Base-by-base conservation (phyloP, 2,329 filamentous ascomycete species). In the Diaporthe longicolla region DNA sequence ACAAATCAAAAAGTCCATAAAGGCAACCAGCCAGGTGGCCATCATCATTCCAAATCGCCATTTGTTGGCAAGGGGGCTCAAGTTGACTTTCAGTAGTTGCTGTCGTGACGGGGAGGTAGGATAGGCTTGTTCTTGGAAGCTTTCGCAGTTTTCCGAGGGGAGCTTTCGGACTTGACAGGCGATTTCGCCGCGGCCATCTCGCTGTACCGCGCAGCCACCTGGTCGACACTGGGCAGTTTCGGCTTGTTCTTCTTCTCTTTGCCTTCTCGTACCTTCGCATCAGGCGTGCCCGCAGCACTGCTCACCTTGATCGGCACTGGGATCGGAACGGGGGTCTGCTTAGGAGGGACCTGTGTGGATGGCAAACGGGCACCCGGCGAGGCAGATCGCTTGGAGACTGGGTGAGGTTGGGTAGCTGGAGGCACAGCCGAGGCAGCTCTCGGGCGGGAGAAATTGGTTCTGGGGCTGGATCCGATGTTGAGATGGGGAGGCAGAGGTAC, bases 361-460 rank as follows among this genome's bases (percentile, higher is more conserved):
- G 73, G 66, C 5, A 75, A 66, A 3, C 52, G 9, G n/a, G 43
- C 66, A n/a, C 73, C 73, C 21, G 73, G 73, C 15, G 73, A 73
- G 29, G 24, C 35, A 40, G 73, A 73, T 48, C 19, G 55, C 50
- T 35, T 65, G 45, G 26, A 61, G 21, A 45, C 50, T 26, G 54
- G 66, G 10, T 21, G 26, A 26, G 66, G 72, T 29, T 73, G 72
- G 19, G 65, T 58, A 2, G 68, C 74, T 73, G 79, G 78, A 72
- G 76, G 61, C 40, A 70, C 35, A 19, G 63, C 63, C 6, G 74
- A 35, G 52, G 29, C 26, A 37, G 65, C 40, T 43, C 37, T 69
- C 52, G 26, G 32, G 45, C 43, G 61, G 61, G 54, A 58, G 54
- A 17, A 26, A 1, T 21, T 63, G 55, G 35, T 5, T 17, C 29